Evolutionary conservation across 352 stramenopile species (phyloP).

Genomic region (Phytophthora foliorum): DNA sequence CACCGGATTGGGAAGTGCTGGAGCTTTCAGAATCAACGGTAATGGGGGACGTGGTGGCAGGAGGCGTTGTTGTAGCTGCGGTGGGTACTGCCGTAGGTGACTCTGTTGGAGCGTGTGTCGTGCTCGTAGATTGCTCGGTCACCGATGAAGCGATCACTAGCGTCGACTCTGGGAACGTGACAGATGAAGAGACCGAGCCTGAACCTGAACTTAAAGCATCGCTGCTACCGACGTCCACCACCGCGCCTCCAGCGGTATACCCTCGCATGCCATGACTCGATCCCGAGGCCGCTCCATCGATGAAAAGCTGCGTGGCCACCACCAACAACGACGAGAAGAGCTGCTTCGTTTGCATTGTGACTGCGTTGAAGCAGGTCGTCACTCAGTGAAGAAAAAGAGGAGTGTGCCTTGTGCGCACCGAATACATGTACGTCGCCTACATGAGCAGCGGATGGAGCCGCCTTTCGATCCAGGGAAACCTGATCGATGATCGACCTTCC

Average conservation of each 20-base stretch:
- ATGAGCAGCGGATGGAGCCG: slow-evolving; percentile 11
- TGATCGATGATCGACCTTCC: slow-evolving; percentile 40
- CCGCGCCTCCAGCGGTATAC: background rate
- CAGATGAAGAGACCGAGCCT: slow-evolving; percentile 3
- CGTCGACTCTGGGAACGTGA: slow-evolving; percentile 7
- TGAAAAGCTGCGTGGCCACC: background rate
- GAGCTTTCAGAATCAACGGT: background rate
- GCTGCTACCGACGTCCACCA: background rate
- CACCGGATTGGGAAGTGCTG: background rate
- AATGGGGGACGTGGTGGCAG: background rate
- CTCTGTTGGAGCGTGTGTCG: slow-evolving; percentile 1
- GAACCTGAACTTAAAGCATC: slow-evolving; percentile 6
- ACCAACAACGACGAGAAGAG: slow-evolving; percentile 4
- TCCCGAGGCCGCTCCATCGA: slow-evolving; percentile 7
- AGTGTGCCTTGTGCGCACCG: slow-evolving; percentile 17
- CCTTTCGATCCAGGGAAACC: slow-evolving; percentile 24
- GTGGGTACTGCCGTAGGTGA: slow-evolving; percentile 2
- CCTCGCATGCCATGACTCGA: slow-evolving; percentile 9
- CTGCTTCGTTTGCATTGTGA: slow-evolving; percentile 15
- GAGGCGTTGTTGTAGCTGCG: background rate
- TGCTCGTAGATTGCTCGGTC: background rate
- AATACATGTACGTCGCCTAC: slow-evolving; percentile 2
- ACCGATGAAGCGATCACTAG: background rate
- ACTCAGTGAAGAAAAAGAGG: slow-evolving; percentile 21
- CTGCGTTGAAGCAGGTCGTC: slow-evolving; percentile 7